Conservation (phyloP, 306 rosid genomes). For the Cucurbita maxima region DNA sequence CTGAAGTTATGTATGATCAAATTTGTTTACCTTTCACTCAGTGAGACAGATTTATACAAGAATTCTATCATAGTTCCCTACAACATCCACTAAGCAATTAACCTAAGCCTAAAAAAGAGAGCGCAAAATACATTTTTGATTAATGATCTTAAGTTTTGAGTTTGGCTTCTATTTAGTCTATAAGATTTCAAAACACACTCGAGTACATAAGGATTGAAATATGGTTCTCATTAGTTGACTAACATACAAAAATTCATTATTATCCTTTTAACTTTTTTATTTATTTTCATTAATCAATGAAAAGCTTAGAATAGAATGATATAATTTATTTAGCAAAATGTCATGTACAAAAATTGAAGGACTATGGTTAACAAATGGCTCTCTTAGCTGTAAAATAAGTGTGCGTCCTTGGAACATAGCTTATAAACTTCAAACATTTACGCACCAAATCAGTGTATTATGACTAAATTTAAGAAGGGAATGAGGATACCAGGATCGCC, state of each 20-base stretch:
- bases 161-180: neutral
- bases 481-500: slow-evolving; percentile 79
- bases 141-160: neutral
- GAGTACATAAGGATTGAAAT: neutral
- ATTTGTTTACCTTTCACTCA: neutral
- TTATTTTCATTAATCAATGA: neutral
- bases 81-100: neutral
- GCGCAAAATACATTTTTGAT: neutral
- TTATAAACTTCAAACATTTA: neutral
- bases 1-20: neutral
- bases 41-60: neutral
- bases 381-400: neutral
- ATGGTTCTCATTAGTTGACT: neutral
- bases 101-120: neutral
- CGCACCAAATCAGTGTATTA: neutral
- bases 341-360: neutral
- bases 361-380: neutral
- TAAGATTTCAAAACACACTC: no score
- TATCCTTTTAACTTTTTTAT: neutral
- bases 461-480: slow-evolving; percentile 4
- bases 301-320: neutral
- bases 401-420: neutral
- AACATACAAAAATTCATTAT: no score
- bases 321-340: neutral
- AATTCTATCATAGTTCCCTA: neutral